These are phyloP conservation scores for Westerdykella aurantiaca DNA, from an alignment of 2,329 filamentous ascomycete species.

Conservation along the genomic window DNA sequence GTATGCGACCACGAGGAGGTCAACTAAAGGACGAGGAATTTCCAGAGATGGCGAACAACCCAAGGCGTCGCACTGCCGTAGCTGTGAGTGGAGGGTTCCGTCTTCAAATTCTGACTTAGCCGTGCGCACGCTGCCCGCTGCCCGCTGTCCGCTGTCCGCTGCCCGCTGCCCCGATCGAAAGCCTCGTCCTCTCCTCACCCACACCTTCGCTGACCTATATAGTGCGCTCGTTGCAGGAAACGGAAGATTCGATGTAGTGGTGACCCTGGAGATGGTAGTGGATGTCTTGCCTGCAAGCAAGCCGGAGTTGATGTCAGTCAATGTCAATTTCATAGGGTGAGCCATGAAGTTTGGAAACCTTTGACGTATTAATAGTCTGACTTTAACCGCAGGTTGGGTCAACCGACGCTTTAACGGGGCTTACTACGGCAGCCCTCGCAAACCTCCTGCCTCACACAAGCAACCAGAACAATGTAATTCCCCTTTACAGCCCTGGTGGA, in stretches of 20 bases:
- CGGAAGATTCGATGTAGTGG: slow-evolving; percentile 94
- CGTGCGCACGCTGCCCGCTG: too few relatives aligned
- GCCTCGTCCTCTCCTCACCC: too few relatives aligned
- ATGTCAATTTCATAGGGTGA: slow-evolving; percentile 77
- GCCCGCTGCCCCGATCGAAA: too few relatives aligned
- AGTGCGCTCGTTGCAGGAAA: slow-evolving; percentile 88
- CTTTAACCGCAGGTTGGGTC: slow-evolving; percentile 26
- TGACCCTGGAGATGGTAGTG: slow-evolving; percentile 66
- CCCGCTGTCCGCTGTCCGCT: too few relatives aligned
- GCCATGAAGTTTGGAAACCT: slow-evolving; percentile 1
- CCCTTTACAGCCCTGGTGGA: slow-evolving; percentile 13
- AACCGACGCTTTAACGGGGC: slow-evolving; percentile 9
- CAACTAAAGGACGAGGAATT: slow-evolving; percentile 17
- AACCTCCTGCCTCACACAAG: slow-evolving; percentile 15
- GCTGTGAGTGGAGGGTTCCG: slow-evolving; percentile 24
- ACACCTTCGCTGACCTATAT: not conserved
- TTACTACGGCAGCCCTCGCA: slow-evolving; percentile 14
- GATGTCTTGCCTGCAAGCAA: slow-evolving; percentile 77
- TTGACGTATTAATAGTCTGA: not conserved
- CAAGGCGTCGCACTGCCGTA: slow-evolving; percentile 48
- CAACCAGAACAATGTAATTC: slow-evolving; percentile 16
- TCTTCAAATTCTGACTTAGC: not conserved
- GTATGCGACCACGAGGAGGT: slow-evolving; percentile 5
- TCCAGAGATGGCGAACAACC: slow-evolving; percentile 27
- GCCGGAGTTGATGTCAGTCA: slow-evolving; percentile 57